Percentiles rank a stretch among this genome's conserved stretches.
Evolutionary conservation across 768 basidiomycete genomes (phyloP).

Genomic region (Nidularia pulvinata): DNA sequence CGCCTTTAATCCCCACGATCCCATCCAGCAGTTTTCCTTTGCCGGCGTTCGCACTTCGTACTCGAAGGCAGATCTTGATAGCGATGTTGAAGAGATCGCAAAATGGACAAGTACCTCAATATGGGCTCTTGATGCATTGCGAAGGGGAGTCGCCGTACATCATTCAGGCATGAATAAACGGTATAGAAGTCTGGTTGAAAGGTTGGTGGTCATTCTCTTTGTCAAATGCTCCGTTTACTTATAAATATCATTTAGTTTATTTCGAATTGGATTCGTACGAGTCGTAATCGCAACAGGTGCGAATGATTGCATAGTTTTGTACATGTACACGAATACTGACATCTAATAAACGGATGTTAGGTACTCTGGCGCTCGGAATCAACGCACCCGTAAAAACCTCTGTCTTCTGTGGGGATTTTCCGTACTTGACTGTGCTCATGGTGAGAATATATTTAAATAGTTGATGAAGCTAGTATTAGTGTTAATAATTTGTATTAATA

Average conservation of each 20-base stretch:
- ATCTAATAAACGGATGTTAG: conserved; percentile 19
- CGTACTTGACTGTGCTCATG: conserved; percentile 59
- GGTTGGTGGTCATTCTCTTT: conserved; percentile 21
- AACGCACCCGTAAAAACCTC: conserved; percentile 72
- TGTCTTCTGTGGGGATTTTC: conserved; percentile 64
- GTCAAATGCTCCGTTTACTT: background rate
- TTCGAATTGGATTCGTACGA: conserved; percentile 60
- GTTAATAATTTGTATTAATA: conserved; percentile 36
- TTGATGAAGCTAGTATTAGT: background rate
- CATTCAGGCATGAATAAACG: conserved; percentile 69
- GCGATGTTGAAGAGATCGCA: conserved; percentile 38
- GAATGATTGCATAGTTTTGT: background rate
- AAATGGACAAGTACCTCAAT: conserved; percentile 26
- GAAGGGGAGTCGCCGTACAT: conserved; percentile 67
- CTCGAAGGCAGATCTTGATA: conserved; percentile 43
- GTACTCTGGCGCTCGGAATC: conserved; percentile 73
- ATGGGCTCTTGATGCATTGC: conserved; percentile 50
- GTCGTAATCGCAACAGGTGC: conserved; percentile 68
- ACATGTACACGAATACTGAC: background rate
- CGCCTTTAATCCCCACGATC: conserved; percentile 57
- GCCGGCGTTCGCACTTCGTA: conserved; percentile 40
- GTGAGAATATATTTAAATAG: conserved; percentile 24
- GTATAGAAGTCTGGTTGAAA: conserved; percentile 60
- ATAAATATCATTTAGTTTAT: conserved; percentile 36
- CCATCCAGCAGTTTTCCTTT: conserved; percentile 62